phyloP scores from a whole-genome alignment of 257 asterid species.

The Fraxinus americana region DNA sequence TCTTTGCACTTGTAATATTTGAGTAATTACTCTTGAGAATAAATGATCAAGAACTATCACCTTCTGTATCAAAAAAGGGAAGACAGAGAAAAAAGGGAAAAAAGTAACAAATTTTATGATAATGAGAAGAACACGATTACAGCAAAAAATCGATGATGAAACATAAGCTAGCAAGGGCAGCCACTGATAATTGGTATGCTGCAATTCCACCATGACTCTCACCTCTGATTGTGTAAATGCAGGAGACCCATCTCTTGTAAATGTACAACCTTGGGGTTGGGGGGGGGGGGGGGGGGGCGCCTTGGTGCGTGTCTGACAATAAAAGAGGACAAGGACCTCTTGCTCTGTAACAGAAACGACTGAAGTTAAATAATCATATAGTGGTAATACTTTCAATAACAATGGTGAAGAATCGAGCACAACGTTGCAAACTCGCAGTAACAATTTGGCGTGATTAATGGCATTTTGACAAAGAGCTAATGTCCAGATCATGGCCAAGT shows the following conservation, averaged over 20 bases:
- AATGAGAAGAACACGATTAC: too few species aligned
- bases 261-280: constrained; percentile 53
- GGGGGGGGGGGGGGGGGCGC: constrained; percentile 54
- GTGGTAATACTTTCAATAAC: neutral
- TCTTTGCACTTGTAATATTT: constrained; percentile 21
- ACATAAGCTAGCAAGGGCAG: too few species aligned
- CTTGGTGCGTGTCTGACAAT: constrained; percentile 68
- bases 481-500: constrained; percentile 75
- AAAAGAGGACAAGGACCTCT: neutral
- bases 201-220: constrained; percentile 3
- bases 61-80: constrained; percentile 30
- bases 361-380: constrained; percentile 9
- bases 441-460: constrained; percentile 49
- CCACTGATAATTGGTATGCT: neutral
- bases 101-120: too few species aligned
- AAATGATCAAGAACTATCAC: constrained; percentile 63
- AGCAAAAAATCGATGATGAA: too few species aligned
- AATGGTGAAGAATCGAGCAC: constrained; percentile 12
- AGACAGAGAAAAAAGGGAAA: too few species aligned
- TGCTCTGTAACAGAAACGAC: constrained; percentile 36
- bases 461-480: constrained; percentile 74
- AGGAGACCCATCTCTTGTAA: constrained; percentile 28
- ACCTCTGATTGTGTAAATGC: constrained; percentile 59
- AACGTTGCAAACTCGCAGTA: neutral
- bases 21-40: constrained; percentile 44